A percentile compares a stretch with the other conserved stretches of the same genome.
Evolutionary conservation across 148 eudicot species (phyloP).

Genomic region (Polygonum aviculare): DNA sequence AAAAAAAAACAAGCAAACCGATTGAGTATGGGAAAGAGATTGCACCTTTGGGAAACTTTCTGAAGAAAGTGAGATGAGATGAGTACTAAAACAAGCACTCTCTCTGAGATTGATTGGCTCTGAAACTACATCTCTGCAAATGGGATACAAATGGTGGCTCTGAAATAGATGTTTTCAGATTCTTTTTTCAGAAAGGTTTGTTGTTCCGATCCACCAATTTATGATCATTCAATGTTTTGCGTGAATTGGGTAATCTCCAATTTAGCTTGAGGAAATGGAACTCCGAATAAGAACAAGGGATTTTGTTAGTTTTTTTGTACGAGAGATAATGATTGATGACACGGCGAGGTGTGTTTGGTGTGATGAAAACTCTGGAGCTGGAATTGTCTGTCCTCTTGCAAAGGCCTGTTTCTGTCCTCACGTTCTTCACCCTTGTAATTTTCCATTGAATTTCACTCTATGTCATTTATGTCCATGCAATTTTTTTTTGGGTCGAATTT

Average conservation of each 20-base stretch:
- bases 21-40: neutral
- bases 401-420: neutral
- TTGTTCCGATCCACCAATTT: neutral
- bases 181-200: neutral
- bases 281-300: constrained; percentile 4
- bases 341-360: neutral
- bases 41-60: neutral
- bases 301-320: neutral
- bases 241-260: neutral
- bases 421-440: neutral
- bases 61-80: neutral
- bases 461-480: too few species aligned
- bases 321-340: constrained; percentile 8
- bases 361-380: neutral
- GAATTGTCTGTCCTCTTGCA: neutral
- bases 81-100: neutral
- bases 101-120: neutral
- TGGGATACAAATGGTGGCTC: neutral
- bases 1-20: neutral
- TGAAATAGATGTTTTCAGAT: neutral
- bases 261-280: neutral
- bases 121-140: constrained; percentile 6
- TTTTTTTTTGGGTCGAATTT: too few species aligned
- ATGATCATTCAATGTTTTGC: neutral
- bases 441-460: too few species aligned